Base-by-base conservation (phyloP, 2,329 filamentous ascomycete species). In the Nemania serpens region DNA sequence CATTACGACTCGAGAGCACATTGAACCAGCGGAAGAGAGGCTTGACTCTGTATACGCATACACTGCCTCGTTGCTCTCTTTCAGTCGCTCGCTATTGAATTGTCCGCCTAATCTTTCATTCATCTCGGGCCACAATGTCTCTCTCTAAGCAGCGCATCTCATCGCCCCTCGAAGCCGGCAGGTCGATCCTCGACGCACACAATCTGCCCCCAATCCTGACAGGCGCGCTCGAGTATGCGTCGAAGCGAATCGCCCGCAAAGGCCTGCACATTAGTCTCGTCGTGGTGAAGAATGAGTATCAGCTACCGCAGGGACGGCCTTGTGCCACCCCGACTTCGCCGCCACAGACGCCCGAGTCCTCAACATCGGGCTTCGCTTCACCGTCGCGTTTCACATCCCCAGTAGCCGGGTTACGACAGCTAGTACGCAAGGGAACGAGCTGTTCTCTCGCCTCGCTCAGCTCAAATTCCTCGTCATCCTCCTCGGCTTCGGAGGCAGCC, bases 161-260 rank as follows among this genome's bases (percentile, higher is more conserved):
- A 1, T 82, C 84, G 51, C 86, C 86, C 13, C 79, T 89, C 58
- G 86, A 88, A 77, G 85, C 86, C 29, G 85, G 85, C 17, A 76
- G 77, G 43, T 88, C 85, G 18, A 77, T 88, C 56, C 80, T 87
- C 61, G 83, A 87, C 67, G 76, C 78, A 36, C 80, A 85, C 65
- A 80, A 82, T 60, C 78, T 88, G n/a, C 85, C 86, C 1, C 73
- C 79, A n/a, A 77, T 79, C 45, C 71, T 88, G 56, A 79, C 75
- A 11, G 77, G 79, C 4, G 84, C 84, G 25, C 79, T 89, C 33
- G 84, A 87, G 59, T 85, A 87, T 67, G 78, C 80, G 13, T 87
- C 86, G 0, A 78, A 77, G 63, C 78, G 82, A 18, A 78, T 89
- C 20, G 80, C 83, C 12, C 78, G 79, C 53, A 87, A 86, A 70